phyloP scores from a whole-genome alignment of 2,329 filamentous ascomycete genomes.

The Fusarium miscanthi region DNA sequence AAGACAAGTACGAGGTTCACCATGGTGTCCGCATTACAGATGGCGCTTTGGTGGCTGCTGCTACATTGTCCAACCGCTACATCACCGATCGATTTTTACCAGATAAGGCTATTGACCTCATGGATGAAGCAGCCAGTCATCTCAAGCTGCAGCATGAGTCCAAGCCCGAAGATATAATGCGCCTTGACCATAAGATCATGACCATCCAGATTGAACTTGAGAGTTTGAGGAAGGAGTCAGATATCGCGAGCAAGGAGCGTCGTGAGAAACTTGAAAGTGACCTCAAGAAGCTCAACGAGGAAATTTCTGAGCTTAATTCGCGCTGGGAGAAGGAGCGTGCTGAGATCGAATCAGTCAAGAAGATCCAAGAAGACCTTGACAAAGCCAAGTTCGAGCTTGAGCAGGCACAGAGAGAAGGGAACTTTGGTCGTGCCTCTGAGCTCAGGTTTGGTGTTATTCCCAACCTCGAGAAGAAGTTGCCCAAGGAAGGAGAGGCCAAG shows the following conservation, averaged over 20 bases:
- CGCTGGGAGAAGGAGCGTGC: slow-evolving; percentile 91
- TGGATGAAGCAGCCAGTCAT: slow-evolving; percentile 94
- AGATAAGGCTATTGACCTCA: slow-evolving; percentile 96
- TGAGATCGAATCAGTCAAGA: slow-evolving; percentile 89
- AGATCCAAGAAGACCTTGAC: slow-evolving; percentile 88
- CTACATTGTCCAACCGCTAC: slow-evolving; percentile 92
- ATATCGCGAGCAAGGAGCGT: slow-evolving; percentile 87
- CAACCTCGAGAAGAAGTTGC: slow-evolving; percentile 79
- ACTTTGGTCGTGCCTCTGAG: slow-evolving; percentile 92
- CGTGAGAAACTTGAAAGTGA: slow-evolving; percentile 85
- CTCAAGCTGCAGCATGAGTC: slow-evolving; percentile 94
- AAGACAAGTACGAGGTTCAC: slow-evolving; percentile 97
- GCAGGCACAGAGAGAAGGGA: slow-evolving; percentile 84
- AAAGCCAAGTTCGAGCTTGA: slow-evolving; percentile 87
- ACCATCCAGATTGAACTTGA: slow-evolving; percentile 97
- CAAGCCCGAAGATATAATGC: slow-evolving; percentile 93
- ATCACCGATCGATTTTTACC: slow-evolving; percentile 96
- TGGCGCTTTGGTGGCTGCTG: slow-evolving; percentile 89
- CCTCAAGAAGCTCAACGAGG: slow-evolving; percentile 79
- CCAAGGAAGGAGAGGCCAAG: slow-evolving; percentile 72
- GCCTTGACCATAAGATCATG: slow-evolving; percentile 93
- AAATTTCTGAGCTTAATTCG: slow-evolving; percentile 78
- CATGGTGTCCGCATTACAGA: slow-evolving; percentile 97
- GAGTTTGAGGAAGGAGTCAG: slow-evolving; percentile 92
- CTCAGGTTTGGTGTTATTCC: slow-evolving; percentile 91